phyloP scores from a whole-genome alignment of 2,329 filamentous ascomycete genomes.

The Macrophomina pseudophaseolina region DNA sequence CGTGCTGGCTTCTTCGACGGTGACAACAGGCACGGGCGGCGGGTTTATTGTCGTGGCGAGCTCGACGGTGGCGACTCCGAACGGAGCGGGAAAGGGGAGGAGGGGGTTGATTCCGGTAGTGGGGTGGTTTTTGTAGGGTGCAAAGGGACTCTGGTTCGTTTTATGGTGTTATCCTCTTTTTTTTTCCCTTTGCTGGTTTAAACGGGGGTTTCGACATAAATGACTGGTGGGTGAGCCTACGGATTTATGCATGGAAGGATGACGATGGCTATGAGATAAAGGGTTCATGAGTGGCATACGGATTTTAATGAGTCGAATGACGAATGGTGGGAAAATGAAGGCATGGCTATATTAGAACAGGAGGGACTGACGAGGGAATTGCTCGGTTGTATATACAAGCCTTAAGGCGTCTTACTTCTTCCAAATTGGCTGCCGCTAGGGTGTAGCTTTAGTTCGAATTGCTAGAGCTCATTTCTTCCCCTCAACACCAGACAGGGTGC shows the following conservation, averaged over 20 bases:
- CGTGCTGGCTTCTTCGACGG: conserved; percentile 34
- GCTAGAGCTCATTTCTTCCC: background rate
- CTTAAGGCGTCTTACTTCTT: background rate
- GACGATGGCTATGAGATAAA: conserved; percentile 10
- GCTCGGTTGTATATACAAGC: conserved; percentile 10
- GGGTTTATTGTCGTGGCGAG: conserved; percentile 27
- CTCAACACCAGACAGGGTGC: no score
- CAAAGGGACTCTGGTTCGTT: background rate
- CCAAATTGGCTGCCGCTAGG: conserved; percentile 13
- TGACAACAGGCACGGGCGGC: background rate
- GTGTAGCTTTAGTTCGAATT: conserved; percentile 6
- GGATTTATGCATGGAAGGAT: background rate
- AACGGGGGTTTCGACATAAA: no score
- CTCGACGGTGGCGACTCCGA: conserved; percentile 26
- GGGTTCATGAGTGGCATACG: conserved; percentile 5
- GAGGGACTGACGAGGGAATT: background rate
- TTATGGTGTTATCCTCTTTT: background rate
- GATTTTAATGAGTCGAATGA: conserved; percentile 5
- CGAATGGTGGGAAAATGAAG: background rate
- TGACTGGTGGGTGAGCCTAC: background rate
- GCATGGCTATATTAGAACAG: conserved; percentile 2
- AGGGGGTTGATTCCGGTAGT: conserved; percentile 16
- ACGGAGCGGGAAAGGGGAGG: conserved; percentile 15
- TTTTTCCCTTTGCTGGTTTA: background rate
- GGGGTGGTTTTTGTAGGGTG: conserved; percentile 7